phyloP scores from a whole-genome alignment of 768 basidiomycete species.

The Cystoderma amianthinum region DNA sequence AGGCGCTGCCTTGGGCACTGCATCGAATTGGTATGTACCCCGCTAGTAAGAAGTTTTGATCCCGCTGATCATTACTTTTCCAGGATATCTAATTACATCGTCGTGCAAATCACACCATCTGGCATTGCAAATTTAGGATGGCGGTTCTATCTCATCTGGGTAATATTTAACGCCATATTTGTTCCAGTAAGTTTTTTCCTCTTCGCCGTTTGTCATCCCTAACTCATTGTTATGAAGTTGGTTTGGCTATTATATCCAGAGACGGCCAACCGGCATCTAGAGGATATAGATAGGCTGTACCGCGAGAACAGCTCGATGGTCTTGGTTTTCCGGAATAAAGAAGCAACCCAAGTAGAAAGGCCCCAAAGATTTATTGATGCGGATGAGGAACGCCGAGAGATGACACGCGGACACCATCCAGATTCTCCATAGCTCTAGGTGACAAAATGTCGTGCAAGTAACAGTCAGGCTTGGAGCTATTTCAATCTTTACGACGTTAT shows the following conservation, averaged over 20 bases:
- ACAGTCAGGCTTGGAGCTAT: too few species aligned
- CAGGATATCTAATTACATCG: conserved; percentile 44
- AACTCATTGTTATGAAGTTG: conserved; percentile 17
- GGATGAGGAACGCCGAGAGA: conserved; percentile 18
- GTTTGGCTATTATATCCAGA: conserved; percentile 43
- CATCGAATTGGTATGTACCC: conserved; percentile 33
- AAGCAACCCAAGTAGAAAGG: conserved; percentile 33
- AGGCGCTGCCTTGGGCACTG: conserved; percentile 40
- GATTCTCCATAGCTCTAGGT: neutral
- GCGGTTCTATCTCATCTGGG: conserved; percentile 45
- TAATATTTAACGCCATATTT: conserved; percentile 38
- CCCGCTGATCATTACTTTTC: neutral
- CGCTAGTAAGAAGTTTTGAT: too few species aligned
- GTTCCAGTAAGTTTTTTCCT: conserved; percentile 28
- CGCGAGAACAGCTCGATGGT: conserved; percentile 34
- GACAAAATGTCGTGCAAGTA: too few species aligned
- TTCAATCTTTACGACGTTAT: too few species aligned
- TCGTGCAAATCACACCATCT: conserved; percentile 41
- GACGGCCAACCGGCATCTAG: conserved; percentile 40
- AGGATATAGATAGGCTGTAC: conserved; percentile 43
- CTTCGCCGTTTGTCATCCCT: neutral
- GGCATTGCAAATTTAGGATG: conserved; percentile 40
- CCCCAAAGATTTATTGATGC: conserved; percentile 35
- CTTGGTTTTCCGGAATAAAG: conserved; percentile 33
- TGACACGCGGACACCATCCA: conserved; percentile 4